Base-by-base conservation (phyloP, 2,329 filamentous ascomycete genomes). In the Xylariaceae sp. region DNA sequence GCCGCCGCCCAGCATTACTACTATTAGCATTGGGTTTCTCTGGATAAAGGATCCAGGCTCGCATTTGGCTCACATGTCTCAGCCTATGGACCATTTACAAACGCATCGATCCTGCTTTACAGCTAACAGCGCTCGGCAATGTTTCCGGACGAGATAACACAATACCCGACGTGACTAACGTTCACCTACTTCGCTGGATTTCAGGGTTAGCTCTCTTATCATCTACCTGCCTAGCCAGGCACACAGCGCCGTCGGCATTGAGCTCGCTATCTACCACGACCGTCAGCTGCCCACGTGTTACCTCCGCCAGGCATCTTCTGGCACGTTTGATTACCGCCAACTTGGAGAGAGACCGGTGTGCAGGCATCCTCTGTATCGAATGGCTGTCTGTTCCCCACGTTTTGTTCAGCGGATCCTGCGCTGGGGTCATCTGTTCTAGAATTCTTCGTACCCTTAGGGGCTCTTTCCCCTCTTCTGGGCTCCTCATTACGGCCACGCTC, bases 351-450 rank as follows among this genome's bases (percentile, higher is more conserved):
- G 57, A 59, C 57, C 57, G 57, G 57, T 60, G 53, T 57, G 53
- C 56, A 59, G 44, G 56, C 50, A 54, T 59, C 24, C 42, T 24
- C 11, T 32, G 37, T 30, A 46, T 57, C 51, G 44, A 55, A 58
- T 55, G 36, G 59, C 43, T 44, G 45, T 35, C 51, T 48, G 42
- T 61, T 64, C 65, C 65, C 63, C 65, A 66, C 63, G 64, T 67
- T 66, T 66, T 52, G n/a, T 53, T 62, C 55, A 53, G 63, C 64
- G 58, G 58, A 62, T 18, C 59, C 50, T 55, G 53, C 58, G 50
- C 58, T 62, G 56, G 64, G 59, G 58, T 57, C 42, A 53, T 58
- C 59, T 29, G 59, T 67, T 66, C 64, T 66, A 66, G 65, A 67
- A 63, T 62, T 33, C 36, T 55, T 60, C 50, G 40, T 53, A 49